Percentiles rank a stretch among this genome's conserved stretches.
Evolutionary conservation across 1,284 basidiomycete genomes (phyloP).

Genomic region (Mycena sp.): DNA sequence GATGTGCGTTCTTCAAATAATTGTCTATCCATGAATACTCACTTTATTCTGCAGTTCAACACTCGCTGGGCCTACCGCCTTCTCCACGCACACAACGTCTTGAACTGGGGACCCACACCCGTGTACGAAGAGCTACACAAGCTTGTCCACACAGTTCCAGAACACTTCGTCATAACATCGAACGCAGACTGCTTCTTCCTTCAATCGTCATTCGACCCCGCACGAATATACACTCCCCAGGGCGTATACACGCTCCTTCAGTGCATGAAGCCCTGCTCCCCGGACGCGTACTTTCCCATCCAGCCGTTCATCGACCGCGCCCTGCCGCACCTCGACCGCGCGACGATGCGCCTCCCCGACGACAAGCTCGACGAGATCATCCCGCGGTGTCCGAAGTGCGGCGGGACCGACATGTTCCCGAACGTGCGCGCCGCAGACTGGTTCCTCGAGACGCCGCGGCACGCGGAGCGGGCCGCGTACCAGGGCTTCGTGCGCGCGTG

Average conservation of each 20-base stretch:
- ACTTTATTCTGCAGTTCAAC: neutral
- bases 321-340: slow-evolving; percentile 6
- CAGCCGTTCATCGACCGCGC: slow-evolving; percentile 14
- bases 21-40: neutral
- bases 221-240: slow-evolving; percentile 5
- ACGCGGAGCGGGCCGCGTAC: neutral
- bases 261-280: neutral
- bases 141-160: neutral
- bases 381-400: slow-evolving; percentile 9
- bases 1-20: neutral
- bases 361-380: neutral
- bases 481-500: neutral
- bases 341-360: slow-evolving; percentile 8
- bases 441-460: slow-evolving; percentile 12
- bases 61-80: neutral
- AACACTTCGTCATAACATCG: slow-evolving; percentile 10
- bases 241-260: slow-evolving; percentile 1
- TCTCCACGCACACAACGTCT: neutral
- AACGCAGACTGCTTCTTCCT: slow-evolving; percentile 11
- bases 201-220: slow-evolving; percentile 10
- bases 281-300: slow-evolving; percentile 8
- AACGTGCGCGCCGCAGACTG: slow-evolving; percentile 13
- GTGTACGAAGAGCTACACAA: neutral
- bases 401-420: neutral
- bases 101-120: slow-evolving; percentile 6